Base-by-base conservation (phyloP, 2,329 filamentous ascomycete species). In the Onygenales sp. region DNA sequence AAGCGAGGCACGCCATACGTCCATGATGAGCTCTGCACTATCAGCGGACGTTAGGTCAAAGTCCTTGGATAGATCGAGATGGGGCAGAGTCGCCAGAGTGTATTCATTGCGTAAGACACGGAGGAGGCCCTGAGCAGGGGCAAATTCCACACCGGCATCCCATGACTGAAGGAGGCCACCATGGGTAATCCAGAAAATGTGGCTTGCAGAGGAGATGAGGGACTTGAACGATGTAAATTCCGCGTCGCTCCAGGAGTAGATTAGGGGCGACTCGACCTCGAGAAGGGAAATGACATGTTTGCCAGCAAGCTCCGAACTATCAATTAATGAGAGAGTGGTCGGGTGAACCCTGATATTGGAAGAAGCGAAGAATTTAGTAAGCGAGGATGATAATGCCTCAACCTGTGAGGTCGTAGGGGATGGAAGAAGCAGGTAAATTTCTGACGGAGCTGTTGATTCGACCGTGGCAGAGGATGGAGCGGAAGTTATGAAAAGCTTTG, bases 251-350 rank as follows among this genome's bases (percentile, higher is more conserved):
- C 63, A 43, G 2, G 54, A 59, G 10, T 55, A 53, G 9, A 70
- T 58, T 13, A 67, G 57, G 2, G 67, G 64, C 9, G 52, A 50
- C 49, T 64, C 62, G 36, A 63, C 52, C 37, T 69, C 66, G 36
- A 59, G 54, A 8, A 67, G 59, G 17, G 65, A 57, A 48, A 69
- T 58, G 45, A 67, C 59, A 17, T 63, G 58, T 43, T 61, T 57
- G 31, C 54, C 57, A 11, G 8, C 0, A 47, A 47, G 44, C 9
- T 39, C 36, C 13, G 36, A 9, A n/a, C 36, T n/a, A 39, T 39
- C 13, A 3, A n/a, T 6, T 1, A 2, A 9, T 39, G 13, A 7
- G 9, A 39, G 36, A 10, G 36, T 39, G 9, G 36, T 39, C 13
- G 36, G 1, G 13, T 39, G 36, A 9, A 39, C 13, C 13, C 3